Base-by-base conservation (phyloP, 495 filamentous ascomycete genomes). In the Pseudomonodictys pantanalensis region DNA sequence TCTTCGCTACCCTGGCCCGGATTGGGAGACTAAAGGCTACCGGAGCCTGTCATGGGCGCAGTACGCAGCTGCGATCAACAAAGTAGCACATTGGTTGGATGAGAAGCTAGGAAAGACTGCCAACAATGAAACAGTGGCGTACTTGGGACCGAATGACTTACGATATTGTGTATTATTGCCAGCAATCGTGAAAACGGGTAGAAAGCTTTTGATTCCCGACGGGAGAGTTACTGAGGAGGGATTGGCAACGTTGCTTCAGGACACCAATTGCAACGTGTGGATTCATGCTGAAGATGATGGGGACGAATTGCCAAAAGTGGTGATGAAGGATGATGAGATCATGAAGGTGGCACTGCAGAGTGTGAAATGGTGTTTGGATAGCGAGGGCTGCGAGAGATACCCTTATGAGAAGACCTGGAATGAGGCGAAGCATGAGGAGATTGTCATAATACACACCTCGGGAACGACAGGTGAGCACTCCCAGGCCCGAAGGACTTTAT, bases 111-210 rank as follows among this genome's bases (percentile, higher is more conserved):
- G 58, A 22, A 51, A 33, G 17, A 41, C 49, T 2, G 43, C 53
- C n/a, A 18, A 55, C 8, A 65, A 63, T 53, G 59, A 68, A 22
- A 75, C 72, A 2, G 51, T 78, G 32, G 69, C 67, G 2, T 78
- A 77, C 50, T 68, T 77, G 2, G 74, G 75, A 2, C 72, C 69
- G 0, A 66, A 67, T 35, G 73, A 77, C 51, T 49, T 72, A 12
- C 64, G 71, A 11, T 77, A 76, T 55, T 33, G 67, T 11, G 56
- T 78, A 18, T 32, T 79, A 17, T 59, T 74, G n/a, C 53, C 72
- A 22, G 76, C 69, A 2, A 67, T 69, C 1, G 67, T 75, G 17
- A 78, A 79, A 47, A 65, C 52, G 28, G 60, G 62, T 9, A 68
- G 68, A 23, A 69, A 68, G 59, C 10, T 50, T 2, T 28, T 58